These are phyloP conservation scores for Aspergillus sojae DNA, from an alignment of 2,329 filamentous ascomycete species.

Conservation along the genomic window DNA sequence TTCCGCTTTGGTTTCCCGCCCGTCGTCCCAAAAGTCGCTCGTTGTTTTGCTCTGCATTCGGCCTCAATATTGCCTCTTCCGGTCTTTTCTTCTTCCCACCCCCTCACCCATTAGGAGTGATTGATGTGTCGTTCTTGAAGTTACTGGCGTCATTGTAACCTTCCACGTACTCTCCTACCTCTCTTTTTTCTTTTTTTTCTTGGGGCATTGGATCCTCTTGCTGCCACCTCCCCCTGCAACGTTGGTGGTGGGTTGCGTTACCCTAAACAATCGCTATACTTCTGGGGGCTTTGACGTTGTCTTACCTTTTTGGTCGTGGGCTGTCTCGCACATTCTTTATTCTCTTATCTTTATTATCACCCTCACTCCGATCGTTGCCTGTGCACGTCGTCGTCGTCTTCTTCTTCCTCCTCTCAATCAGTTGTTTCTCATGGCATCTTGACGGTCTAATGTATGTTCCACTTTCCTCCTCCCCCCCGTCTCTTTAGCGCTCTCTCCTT, in stretches of 20 bases:
- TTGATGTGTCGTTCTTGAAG: not conserved
- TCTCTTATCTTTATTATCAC: not conserved
- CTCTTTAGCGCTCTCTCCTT: constrained; percentile 24
- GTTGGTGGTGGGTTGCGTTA: not conserved
- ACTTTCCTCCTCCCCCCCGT: constrained; percentile 16
- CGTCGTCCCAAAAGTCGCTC: not conserved
- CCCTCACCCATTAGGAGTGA: not conserved
- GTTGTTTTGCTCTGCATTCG: constrained; percentile 1
- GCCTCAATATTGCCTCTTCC: constrained; percentile 5
- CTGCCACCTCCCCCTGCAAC: not conserved
- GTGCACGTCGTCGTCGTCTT: not conserved
- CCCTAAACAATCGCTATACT: constrained; percentile 3
- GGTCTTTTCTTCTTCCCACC: not conserved
- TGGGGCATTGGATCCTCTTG: not conserved
- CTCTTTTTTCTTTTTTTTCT: constrained; percentile 2
- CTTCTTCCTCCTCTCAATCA: constrained; percentile 9
- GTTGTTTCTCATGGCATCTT: constrained; percentile 38
- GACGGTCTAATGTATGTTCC: constrained; percentile 32
- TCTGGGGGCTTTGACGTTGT: not conserved
- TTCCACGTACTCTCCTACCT: constrained; percentile 2
- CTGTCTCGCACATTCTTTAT: not conserved
- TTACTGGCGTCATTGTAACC: constrained; percentile 6
- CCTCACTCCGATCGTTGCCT: not conserved
- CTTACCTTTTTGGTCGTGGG: not conserved
- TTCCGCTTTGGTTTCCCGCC: constrained; percentile 2